Conservation (phyloP, 2,329 filamentous ascomycete species). For the Trichoderma brevicompactum region DNA sequence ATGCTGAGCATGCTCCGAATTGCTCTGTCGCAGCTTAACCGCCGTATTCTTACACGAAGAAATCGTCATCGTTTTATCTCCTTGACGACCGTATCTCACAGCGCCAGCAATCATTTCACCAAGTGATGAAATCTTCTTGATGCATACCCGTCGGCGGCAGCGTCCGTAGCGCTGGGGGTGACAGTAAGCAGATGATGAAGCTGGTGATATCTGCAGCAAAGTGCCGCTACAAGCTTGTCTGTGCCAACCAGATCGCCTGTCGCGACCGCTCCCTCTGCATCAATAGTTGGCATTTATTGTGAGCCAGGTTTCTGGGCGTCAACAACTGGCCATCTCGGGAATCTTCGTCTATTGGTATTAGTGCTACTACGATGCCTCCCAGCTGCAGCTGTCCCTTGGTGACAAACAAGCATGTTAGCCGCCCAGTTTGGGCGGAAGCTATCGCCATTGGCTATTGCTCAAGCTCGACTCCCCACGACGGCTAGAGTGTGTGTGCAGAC, state of each 20-base stretch:
- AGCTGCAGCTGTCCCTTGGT: slow-evolving; percentile 18
- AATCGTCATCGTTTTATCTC: neutral
- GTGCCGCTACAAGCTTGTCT: neutral
- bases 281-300: neutral
- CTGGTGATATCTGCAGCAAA: slow-evolving; percentile 7
- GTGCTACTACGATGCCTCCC: neutral
- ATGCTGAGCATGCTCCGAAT: too few species aligned
- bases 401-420: slow-evolving; percentile 26
- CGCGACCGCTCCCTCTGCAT: slow-evolving; percentile 2
- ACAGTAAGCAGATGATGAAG: slow-evolving; percentile 1
- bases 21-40: neutral
- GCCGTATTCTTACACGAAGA: neutral
- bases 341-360: neutral
- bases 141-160: neutral
- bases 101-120: neutral
- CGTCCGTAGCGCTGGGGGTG: neutral
- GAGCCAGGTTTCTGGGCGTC: slow-evolving; percentile 1
- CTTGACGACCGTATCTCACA: neutral
- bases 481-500: slow-evolving; percentile 44
- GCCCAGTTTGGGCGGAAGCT: slow-evolving; percentile 22
- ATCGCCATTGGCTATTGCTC: slow-evolving; percentile 33
- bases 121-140: slow-evolving; percentile 1
- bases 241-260: neutral
- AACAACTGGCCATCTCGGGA: neutral
- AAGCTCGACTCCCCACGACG: slow-evolving; percentile 31